Percentiles rank a stretch among this genome's conserved stretches.
These are phyloP conservation scores for Metarhizium brunneum DNA, from an alignment of 2,329 filamentous ascomycete species.

Conservation along the genomic window DNA sequence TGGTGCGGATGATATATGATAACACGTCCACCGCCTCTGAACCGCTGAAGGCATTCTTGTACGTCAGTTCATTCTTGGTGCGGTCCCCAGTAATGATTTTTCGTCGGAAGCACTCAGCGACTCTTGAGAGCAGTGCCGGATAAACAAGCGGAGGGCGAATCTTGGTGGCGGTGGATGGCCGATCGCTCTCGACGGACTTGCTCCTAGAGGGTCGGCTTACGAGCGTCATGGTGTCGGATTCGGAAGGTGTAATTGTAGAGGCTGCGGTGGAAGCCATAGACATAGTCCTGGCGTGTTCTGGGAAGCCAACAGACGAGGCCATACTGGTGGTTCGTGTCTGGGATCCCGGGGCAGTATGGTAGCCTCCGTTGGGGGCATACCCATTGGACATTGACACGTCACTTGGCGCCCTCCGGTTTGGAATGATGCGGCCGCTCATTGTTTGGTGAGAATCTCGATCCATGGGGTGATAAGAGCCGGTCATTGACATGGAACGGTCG, in stretches of 20 bases:
- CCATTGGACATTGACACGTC: constrained; percentile 30
- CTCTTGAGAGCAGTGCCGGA: constrained; percentile 84
- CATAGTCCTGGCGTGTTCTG: constrained; percentile 59
- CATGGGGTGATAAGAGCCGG: constrained; percentile 57
- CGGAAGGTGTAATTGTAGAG: constrained; percentile 57
- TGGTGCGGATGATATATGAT: constrained; percentile 94
- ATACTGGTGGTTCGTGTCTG: constrained; percentile 54
- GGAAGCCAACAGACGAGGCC: constrained; percentile 41
- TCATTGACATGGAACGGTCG: constrained; percentile 95
- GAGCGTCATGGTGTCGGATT: constrained; percentile 41
- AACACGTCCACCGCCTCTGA: constrained; percentile 93
- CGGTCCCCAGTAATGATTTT: constrained; percentile 79
- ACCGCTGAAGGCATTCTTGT: constrained; percentile 94
- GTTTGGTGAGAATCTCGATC: constrained; percentile 80
- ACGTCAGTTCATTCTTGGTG: constrained; percentile 92
- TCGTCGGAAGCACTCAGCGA: constrained; percentile 85
- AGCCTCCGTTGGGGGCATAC: constrained; percentile 26
- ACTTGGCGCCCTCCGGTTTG: constrained; percentile 48
- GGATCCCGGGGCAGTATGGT: constrained; percentile 38
- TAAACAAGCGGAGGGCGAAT: constrained; percentile 80
- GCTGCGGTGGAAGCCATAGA: constrained; percentile 85
- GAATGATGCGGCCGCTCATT: constrained; percentile 87
- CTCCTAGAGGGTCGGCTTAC: constrained; percentile 48
- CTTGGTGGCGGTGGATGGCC: constrained; percentile 46
- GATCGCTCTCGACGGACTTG: constrained; percentile 44